Conservation (phyloP, 2,329 filamentous ascomycete genomes). For the Chaetomiaceae sp. region DNA sequence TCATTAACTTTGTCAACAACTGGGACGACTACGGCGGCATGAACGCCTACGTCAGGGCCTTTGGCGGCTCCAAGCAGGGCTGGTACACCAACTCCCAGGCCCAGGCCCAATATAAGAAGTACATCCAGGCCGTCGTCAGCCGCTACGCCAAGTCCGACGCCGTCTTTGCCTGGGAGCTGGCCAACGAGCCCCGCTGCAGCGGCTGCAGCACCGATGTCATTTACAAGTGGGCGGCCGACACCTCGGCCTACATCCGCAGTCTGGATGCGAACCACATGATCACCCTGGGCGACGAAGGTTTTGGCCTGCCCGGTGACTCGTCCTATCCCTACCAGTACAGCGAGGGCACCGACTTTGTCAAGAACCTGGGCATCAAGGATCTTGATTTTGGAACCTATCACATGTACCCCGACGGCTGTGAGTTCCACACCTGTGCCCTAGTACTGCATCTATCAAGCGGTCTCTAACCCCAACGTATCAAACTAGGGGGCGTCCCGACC, state of each 20-base stretch:
- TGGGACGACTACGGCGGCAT: slow-evolving; percentile 66
- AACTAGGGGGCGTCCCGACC: slow-evolving; percentile 30
- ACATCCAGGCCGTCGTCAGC: slow-evolving; percentile 41
- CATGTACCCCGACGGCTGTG: slow-evolving; percentile 35
- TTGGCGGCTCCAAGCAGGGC: slow-evolving; percentile 45
- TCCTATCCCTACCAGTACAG: slow-evolving; percentile 24
- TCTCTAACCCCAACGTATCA: neutral
- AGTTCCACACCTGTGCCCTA: too few relatives aligned
- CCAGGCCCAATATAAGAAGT: slow-evolving; percentile 48
- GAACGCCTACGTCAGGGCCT: slow-evolving; percentile 51
- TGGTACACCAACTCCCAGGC: slow-evolving; percentile 50
- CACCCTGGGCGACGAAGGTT: slow-evolving; percentile 53
- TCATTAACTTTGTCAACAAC: slow-evolving; percentile 64
- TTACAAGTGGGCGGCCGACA: slow-evolving; percentile 52
- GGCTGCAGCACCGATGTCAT: slow-evolving; percentile 55
- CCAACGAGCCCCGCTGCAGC: slow-evolving; percentile 55
- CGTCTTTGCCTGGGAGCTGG: slow-evolving; percentile 50
- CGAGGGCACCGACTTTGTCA: slow-evolving; percentile 28
- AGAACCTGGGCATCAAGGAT: slow-evolving; percentile 35
- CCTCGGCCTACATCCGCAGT: slow-evolving; percentile 56
- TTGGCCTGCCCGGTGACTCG: slow-evolving; percentile 26
- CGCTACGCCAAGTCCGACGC: slow-evolving; percentile 42
- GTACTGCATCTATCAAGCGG: too few relatives aligned
- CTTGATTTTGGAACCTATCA: slow-evolving; percentile 45
- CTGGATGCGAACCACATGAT: slow-evolving; percentile 59